A percentile compares a stretch with the other conserved stretches of the same genome.
These are phyloP conservation scores for Lasiosphaeriaceae sp. DNA, from an alignment of 495 filamentous ascomycete species.

Conservation along the genomic window DNA sequence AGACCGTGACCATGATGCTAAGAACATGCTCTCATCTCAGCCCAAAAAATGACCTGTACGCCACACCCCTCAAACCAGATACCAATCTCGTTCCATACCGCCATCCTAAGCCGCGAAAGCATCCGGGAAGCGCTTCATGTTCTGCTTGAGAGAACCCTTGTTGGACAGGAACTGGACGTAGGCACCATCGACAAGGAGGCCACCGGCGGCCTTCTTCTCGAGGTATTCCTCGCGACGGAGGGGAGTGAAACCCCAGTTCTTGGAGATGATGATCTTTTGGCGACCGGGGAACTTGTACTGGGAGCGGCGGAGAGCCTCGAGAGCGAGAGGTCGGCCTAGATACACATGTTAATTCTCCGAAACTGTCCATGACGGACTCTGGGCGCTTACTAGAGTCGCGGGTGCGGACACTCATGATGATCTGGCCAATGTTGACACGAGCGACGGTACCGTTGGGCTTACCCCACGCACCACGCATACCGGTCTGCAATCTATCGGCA, in stretches of 20 bases:
- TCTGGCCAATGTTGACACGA: slow-evolving; percentile 99
- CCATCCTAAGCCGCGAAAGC: slow-evolving; percentile 61
- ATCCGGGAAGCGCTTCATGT: slow-evolving; percentile 89
- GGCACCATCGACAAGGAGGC: slow-evolving; percentile 91
- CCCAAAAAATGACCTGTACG: slow-evolving; percentile 31
- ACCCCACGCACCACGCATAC: slow-evolving; percentile 99
- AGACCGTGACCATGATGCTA: slow-evolving; percentile 20
- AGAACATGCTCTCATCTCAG: slow-evolving; percentile 30
- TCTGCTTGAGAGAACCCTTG: slow-evolving; percentile 77
- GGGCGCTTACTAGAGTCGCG: slow-evolving; percentile 72
- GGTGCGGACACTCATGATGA: slow-evolving; percentile 92
- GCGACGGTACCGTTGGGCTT: slow-evolving; percentile 98
- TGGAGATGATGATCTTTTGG: slow-evolving; percentile 99
- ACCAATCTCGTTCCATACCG: slow-evolving; percentile 31
- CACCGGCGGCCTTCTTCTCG: slow-evolving; percentile 82
- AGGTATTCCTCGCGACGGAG: slow-evolving; percentile 96
- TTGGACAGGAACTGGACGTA: slow-evolving; percentile 98
- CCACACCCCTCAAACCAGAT: slow-evolving; percentile 31
- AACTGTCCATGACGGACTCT: not conserved
- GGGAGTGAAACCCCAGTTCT: slow-evolving; percentile 99
- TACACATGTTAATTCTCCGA: slow-evolving; percentile 21
- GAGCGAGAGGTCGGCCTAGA: slow-evolving; percentile 78
- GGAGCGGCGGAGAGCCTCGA: slow-evolving; percentile 96
- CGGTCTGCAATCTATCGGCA: slow-evolving; percentile 99
- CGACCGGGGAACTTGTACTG: slow-evolving; percentile 99